These are phyloP conservation scores for Taiozyma sp. DNA, from an alignment of 1,139 yeast species.

Conservation along the genomic window DNA sequence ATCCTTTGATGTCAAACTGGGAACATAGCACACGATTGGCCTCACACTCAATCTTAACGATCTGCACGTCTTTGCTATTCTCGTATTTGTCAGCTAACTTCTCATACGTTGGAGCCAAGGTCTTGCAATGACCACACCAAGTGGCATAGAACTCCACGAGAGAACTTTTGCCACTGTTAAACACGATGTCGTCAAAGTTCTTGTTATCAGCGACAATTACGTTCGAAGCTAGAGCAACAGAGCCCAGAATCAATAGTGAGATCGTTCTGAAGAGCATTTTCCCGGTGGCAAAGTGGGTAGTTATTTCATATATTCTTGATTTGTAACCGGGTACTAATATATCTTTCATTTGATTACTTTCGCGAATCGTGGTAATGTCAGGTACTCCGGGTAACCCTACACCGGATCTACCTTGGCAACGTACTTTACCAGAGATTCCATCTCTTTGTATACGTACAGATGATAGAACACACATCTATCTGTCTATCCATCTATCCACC, in stretches of 20 bases:
- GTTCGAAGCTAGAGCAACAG: conserved; percentile 16
- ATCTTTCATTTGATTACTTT: too few species aligned
- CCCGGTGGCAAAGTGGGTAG: background rate
- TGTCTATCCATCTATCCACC: too few species aligned
- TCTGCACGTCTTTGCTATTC: conserved; percentile 47
- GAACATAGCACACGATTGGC: conserved; percentile 84
- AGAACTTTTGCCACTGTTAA: conserved; percentile 54
- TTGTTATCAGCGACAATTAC: conserved; percentile 41
- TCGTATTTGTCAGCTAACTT: conserved; percentile 68
- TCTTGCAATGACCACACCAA: conserved; percentile 99
- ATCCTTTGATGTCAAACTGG: conserved; percentile 72
- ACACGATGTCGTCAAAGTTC: conserved; percentile 51
- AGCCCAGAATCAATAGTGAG: conserved; percentile 21
- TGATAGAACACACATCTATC: too few species aligned
- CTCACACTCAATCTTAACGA: conserved; percentile 90
- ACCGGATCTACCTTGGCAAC: too few species aligned
- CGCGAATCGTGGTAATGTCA: too few species aligned
- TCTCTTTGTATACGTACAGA: too few species aligned
- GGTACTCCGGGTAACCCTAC: too few species aligned
- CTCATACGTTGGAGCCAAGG: conserved; percentile 84
- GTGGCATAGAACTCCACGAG: conserved; percentile 92
- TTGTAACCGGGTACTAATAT: too few species aligned
- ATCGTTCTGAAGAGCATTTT: conserved; percentile 3
- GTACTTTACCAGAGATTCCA: too few species aligned
- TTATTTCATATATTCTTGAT: too few species aligned